Evolutionary conservation across 2,329 filamentous ascomycete species (phyloP), one percentile per base, ranked within the genome.

Genomic region (Sclerotinia borealis): DNA sequence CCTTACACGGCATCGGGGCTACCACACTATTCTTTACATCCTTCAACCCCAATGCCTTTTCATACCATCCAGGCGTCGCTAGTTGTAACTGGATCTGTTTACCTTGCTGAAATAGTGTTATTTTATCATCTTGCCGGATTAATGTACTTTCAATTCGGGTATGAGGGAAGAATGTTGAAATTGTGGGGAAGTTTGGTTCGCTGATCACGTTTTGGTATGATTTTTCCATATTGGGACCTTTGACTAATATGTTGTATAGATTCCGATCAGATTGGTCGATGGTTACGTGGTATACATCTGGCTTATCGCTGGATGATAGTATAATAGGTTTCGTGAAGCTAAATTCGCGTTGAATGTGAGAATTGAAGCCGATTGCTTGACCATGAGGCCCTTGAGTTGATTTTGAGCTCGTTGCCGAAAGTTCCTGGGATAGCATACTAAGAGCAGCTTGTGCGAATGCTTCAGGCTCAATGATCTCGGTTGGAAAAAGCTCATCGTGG

Each of bases 1-100:
- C 89, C 79, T 98, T 98, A 78, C 95, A 98, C 1, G 95, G 95
- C 95, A 99, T 99, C 0, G 95, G 95, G 27, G 95, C 92, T 29
- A 91, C 82, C 1, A 98, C 92, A 60, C 89, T 95, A 65, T 93
- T 93, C 8, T 87, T 82, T 0, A 84, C 83, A 72, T 96, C 91
- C 75, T 91, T 93, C 66, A 90, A 79, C 0, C 93, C 93, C 9
- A 97, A 80, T 0, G 92, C 92, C 77, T 96, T 93, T 70, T 92
- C 90, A 64, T 90, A 89, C 92, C 93, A 99, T 50, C 81, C 80
- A 0, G 93, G 92, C 22, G 78, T 77, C 47, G 82, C 73, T n/a
- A 88, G 76, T 11, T 76, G 76, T 31, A 88, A 75, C 65, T 87
- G 82, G 7, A 83, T 85, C 77, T 86, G 85, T 67, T 78, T 75